Percentiles rank a stretch among this genome's conserved stretches.
These are phyloP conservation scores for Thuja plicata DNA, from an alignment of 83 land plant genomes.

Conservation along the genomic window DNA sequence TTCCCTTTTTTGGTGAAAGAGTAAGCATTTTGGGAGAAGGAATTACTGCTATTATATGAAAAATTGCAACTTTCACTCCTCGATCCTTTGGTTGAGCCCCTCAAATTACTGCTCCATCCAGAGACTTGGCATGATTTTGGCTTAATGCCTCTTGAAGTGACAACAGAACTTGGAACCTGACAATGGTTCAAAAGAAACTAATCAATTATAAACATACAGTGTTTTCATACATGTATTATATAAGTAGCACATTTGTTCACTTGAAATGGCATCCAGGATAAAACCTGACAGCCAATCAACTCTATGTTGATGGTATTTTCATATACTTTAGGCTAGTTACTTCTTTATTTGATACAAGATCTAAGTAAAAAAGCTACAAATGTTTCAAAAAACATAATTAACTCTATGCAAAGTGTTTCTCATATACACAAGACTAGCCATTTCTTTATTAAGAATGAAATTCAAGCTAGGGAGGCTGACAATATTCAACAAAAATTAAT, in stretches of 20 bases:
- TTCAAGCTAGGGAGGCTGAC: neutral
- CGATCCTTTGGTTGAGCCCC: conserved; percentile 20
- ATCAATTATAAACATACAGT: neutral
- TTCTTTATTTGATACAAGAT: neutral
- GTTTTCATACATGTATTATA: neutral
- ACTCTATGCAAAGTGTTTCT: neutral
- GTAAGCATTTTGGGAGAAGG: conserved; percentile 23
- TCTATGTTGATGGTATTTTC: neutral
- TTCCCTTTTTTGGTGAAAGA: conserved; percentile 3
- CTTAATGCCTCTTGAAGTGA: conserved; percentile 10
- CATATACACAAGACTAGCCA: neutral
- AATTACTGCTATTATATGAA: conserved; percentile 21
- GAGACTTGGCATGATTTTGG: conserved; percentile 4
- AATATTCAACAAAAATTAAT: neutral
- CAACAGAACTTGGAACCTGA: neutral
- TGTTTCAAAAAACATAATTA: neutral
- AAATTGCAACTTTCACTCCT: conserved; percentile 43
- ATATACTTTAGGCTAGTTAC: neutral
- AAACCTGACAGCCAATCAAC: neutral
- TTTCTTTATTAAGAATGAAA: neutral
- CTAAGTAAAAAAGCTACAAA: neutral
- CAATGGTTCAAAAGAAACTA: neutral
- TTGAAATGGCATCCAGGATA: neutral
- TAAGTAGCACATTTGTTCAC: neutral
- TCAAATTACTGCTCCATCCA: conserved; percentile 9